Base-by-base conservation (phyloP, 352 stramenopile genomes). In the Globisporangium middletonii region DNA sequence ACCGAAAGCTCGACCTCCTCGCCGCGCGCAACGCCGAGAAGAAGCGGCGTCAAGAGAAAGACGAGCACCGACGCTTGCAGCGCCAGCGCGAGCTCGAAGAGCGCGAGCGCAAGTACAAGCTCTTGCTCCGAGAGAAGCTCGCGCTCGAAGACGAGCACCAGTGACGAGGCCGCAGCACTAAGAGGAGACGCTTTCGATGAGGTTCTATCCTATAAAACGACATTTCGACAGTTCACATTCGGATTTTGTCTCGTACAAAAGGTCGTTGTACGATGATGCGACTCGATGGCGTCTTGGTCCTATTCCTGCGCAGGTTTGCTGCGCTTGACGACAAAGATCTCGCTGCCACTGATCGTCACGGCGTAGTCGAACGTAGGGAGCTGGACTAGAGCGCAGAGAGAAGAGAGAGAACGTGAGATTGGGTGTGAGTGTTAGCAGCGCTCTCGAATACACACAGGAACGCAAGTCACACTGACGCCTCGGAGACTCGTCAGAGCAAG, bases 1-100 rank as follows among this genome's bases (percentile, higher is more conserved):
- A 97, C 57, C 75, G 88, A 11, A 98, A 98, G 67, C 74, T 89
- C 50, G 92, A 98, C 56, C 71, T 97, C 46, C 71, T 95, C 15
- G 92, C 90, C 0, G 93, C 93, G 9, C 79, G 92, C 27, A 86
- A 93, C 38, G 93, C 93, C 6, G 92, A 98, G 52, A 95, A 94
- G 62, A 83, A 89, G 66, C 82, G 92, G 30, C 89, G 94, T 11
- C 77, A 92, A 57, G 86, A 94, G 26, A 95, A 96, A 55, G 81
- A 91, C 43, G 87, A 97, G 46, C 96, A 88, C 55, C 75, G 88
- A 30, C 75, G 84, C 33, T 57, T 66, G 15, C 77, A 89, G 50
- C 81, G 80, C 6, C 79, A 83, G 47, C 58, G 85, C 28, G 81
- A 91, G 44, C 64, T 93, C 7, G 65, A 92, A 23, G 64, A 73